These are phyloP conservation scores for Globisporangium nagaii DNA, from an alignment of 352 stramenopile species.

Conservation along the genomic window DNA sequence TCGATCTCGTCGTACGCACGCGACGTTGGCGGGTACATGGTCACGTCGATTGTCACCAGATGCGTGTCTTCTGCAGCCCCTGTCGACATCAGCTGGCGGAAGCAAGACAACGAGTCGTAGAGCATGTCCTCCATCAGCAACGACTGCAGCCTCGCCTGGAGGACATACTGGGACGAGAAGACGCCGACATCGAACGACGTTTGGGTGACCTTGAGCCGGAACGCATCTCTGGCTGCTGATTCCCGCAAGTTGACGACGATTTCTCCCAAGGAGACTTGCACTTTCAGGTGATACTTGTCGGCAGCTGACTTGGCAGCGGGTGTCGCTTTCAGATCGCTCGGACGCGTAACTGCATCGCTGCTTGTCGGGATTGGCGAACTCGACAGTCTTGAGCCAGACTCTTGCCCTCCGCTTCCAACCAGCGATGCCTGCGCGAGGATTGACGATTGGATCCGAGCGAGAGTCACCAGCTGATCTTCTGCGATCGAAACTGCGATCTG, in stretches of 20 bases:
- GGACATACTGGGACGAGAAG: conserved; percentile 40
- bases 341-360: background rate
- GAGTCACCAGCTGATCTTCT: conserved; percentile 12
- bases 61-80: conserved; percentile 22
- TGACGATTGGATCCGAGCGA: conserved; percentile 17
- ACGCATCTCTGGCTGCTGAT: conserved; percentile 37
- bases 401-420: background rate
- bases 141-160: conserved; percentile 45
- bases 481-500: conserved; percentile 12
- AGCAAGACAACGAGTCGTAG: conserved; percentile 38
- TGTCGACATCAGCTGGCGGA: conserved; percentile 65
- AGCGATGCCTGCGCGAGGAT: conserved; percentile 8
- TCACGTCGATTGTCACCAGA: conserved; percentile 47
- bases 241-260: conserved; percentile 55
- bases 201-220: conserved; percentile 36
- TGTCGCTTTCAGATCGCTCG: background rate
- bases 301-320: background rate
- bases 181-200: conserved; percentile 39
- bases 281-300: conserved; percentile 45
- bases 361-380: background rate
- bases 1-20: conserved; percentile 4
- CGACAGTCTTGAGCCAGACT: background rate
- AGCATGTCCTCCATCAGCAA: conserved; percentile 71
- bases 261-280: conserved; percentile 43
- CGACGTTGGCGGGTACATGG: conserved; percentile 21